Percentiles rank a stretch among this genome's conserved stretches.
These are phyloP conservation scores for Penicillium nucicola DNA, from an alignment of 495 filamentous ascomycete species.

Conservation along the genomic window DNA sequence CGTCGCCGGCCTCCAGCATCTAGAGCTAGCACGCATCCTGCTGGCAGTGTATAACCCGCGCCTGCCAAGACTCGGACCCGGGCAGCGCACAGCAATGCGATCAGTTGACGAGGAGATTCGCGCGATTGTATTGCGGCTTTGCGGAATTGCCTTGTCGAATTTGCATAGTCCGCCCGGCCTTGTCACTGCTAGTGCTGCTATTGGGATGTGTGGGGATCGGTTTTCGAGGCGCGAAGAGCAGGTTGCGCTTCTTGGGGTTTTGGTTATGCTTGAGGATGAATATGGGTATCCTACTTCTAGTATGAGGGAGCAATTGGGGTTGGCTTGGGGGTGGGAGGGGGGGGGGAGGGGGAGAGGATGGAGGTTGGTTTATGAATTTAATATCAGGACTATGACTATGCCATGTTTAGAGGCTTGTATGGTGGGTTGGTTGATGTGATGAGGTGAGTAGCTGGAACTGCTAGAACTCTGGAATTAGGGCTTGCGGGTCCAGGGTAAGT, in stretches of 20 bases:
- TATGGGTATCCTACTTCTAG: not conserved
- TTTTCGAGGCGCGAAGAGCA: slow-evolving; percentile 26
- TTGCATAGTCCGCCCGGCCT: slow-evolving; percentile 24
- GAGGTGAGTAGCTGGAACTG: too few relatives aligned
- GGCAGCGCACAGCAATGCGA: slow-evolving; percentile 16
- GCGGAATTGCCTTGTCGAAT: slow-evolving; percentile 30
- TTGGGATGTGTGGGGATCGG: slow-evolving; percentile 31
- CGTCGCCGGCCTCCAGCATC: slow-evolving; percentile 33
- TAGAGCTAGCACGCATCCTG: slow-evolving; percentile 37
- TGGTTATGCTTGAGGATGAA: not conserved
- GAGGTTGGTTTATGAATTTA: too few relatives aligned
- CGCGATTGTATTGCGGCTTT: slow-evolving; percentile 23
- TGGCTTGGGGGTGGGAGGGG: not conserved
- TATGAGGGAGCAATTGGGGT: not conserved
- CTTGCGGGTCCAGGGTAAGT: not conserved
- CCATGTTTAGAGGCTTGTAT: too few relatives aligned
- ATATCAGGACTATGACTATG: too few relatives aligned
- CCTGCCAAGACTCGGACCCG: slow-evolving; percentile 29
- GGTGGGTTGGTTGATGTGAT: too few relatives aligned
- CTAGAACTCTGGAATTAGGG: not conserved
- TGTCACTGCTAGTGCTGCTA: slow-evolving; percentile 23
- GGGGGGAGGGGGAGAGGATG: too few relatives aligned
- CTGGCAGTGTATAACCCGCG: slow-evolving; percentile 40
- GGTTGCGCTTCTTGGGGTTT: slow-evolving; percentile 18
- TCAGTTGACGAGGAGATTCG: slow-evolving; percentile 18